Evolutionary conservation across 495 filamentous ascomycete genomes (phyloP), one percentile per base, ranked within the genome.

Genomic region (Hypoxylon rickii): DNA sequence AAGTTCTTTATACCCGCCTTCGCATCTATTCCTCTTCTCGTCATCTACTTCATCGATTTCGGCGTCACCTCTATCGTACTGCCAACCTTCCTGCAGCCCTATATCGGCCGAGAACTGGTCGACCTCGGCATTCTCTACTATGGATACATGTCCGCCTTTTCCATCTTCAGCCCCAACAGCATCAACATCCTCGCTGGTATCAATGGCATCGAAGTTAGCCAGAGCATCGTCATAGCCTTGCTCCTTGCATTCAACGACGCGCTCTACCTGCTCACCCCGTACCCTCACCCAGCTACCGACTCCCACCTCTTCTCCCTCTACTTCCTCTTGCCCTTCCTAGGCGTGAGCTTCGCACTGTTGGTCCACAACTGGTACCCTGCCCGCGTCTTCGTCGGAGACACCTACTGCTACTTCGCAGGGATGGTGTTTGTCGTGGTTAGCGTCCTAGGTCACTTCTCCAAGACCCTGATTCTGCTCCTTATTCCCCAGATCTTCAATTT

Each of bases 101-200:
- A 96, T 68, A 73, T 97, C 1, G 91, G 92, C 29, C 78, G 80
- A n/a, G 74, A 82, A 56, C 79, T 95, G 43, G 76, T 97, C 61
- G 83, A 97, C 66, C 85, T 99, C 7, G 92, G 92, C 44, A 85
- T 81, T 74, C 77, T 96, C 37, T 98, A 98, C 79, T 98, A 98
- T 73, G 76, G 83, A 60, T 98, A 98, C 77, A 98, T 98, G 94
- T 90, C 90, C 26, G 83, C 85, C 20, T 83, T 98, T 42, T 86
- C 92, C 62, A 97, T 98, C 48, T 98, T 98, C 74, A 93, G 89
- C 61, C 92, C 94, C 3, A 97, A 99, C 72, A 89, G 90, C 67
- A 99, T 99, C 79, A 99, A 99, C 76, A 99, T 99, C 74, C 76
- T 97, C 2, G 94, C 94, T 4, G 94, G 94, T 7, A 89, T 99